Conservation (phyloP, 345 rosid species). For the Lenwebbia sp. region DNA sequence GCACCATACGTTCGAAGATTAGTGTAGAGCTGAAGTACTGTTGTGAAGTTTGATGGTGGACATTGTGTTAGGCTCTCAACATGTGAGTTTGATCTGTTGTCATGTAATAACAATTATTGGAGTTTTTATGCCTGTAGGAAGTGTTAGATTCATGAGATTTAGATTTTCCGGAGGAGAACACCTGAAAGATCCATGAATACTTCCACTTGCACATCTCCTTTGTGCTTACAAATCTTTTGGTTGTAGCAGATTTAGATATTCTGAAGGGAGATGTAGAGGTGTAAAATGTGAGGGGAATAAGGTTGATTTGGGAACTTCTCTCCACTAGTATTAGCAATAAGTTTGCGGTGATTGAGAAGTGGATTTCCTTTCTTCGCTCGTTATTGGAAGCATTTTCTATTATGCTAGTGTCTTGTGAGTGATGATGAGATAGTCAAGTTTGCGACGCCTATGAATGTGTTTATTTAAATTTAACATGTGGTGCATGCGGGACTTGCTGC, state of each 20-base stretch:
- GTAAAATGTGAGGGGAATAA: neutral
- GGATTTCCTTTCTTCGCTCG: neutral
- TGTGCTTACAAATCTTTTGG: neutral
- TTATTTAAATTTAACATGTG: neutral
- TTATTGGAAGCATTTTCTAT: neutral
- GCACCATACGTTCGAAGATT: neutral
- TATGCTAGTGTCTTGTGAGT: neutral
- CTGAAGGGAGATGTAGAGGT: neutral
- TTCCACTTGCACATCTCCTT: neutral
- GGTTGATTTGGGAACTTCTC: neutral
- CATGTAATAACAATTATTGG: neutral
- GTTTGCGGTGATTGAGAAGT: neutral
- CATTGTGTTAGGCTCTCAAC: neutral
- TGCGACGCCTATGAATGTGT: neutral
- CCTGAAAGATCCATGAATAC: neutral
- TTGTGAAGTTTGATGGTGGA: neutral
- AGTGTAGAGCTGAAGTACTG: neutral
- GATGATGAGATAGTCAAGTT: neutral
- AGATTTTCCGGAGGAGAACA: neutral
- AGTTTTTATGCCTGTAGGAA: neutral
- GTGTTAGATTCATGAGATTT: neutral
- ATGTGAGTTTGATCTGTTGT: neutral
- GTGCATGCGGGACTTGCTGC: neutral
- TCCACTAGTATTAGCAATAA: neutral
- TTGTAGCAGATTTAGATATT: neutral